Percentiles rank a stretch among this genome's conserved stretches.
These are phyloP conservation scores for Deinandra increscens DNA, from an alignment of 129 eudicot genomes.

Conservation along the genomic window DNA sequence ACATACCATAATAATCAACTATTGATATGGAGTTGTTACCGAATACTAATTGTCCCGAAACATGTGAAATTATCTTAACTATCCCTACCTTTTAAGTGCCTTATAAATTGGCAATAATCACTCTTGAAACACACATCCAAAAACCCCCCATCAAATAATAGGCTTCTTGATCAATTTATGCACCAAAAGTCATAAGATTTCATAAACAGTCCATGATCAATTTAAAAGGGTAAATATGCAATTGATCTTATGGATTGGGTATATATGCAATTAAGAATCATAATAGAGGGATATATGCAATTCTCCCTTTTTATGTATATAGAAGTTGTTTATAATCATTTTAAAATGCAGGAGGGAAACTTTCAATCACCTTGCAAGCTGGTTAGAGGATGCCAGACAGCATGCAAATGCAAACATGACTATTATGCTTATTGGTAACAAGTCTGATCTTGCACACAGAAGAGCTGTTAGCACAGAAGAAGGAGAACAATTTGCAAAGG, in stretches of 20 bases:
- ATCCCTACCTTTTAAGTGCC: background rate
- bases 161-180: constrained; percentile 17
- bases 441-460: constrained; percentile 78
- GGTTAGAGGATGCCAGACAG: constrained; percentile 95
- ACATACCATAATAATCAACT: background rate
- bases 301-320: too few relatives aligned
- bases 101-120: background rate
- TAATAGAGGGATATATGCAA: too few relatives aligned
- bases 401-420: constrained; percentile 95
- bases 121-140: background rate
- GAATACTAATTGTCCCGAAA: background rate
- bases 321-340: constrained; percentile 1
- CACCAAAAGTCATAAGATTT: constrained; percentile 15
- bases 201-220: too few relatives aligned
- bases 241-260: too few relatives aligned
- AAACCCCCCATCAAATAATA: background rate
- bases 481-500: constrained; percentile 93
- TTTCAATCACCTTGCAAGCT: constrained; percentile 87
- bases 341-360: constrained; percentile 70
- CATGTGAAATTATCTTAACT: background rate
- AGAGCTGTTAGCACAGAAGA: constrained; percentile 95
- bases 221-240: too few relatives aligned
- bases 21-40: background rate
- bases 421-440: constrained; percentile 87
- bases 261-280: too few relatives aligned